These are phyloP conservation scores for Hymenoscyphus scutula DNA, from an alignment of 2,329 filamentous ascomycete species.

Conservation along the genomic window DNA sequence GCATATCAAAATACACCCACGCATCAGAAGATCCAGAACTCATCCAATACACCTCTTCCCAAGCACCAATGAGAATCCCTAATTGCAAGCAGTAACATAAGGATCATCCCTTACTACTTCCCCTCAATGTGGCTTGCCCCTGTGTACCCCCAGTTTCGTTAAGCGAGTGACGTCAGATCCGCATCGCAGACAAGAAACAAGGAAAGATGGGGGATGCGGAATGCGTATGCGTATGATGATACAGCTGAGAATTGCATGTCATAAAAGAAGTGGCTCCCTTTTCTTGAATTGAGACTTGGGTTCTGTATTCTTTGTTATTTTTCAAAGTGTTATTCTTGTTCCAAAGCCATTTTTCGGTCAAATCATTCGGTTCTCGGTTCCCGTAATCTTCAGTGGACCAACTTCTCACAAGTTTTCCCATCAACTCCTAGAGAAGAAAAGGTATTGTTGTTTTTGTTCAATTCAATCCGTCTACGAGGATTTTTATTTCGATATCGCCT, in stretches of 20 bases:
- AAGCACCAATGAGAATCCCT: neutral
- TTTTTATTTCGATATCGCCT: neutral
- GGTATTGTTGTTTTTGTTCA: neutral
- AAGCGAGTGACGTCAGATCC: constrained; percentile 4
- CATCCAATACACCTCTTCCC: neutral
- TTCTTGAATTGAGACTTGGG: neutral
- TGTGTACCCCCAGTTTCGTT: constrained; percentile 3
- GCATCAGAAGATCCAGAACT: neutral
- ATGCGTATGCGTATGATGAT: neutral
- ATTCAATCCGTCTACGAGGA: neutral
- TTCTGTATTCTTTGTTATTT: neutral
- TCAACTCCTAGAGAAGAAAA: neutral
- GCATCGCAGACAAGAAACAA: neutral
- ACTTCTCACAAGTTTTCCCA: neutral
- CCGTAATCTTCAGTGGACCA: neutral
- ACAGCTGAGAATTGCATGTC: neutral
- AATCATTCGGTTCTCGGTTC: neutral
- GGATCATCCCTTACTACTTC: neutral
- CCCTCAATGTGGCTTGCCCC: neutral
- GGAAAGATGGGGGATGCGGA: neutral
- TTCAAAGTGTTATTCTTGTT: neutral
- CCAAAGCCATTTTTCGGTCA: neutral
- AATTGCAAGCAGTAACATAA: neutral
- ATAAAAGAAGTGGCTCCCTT: neutral
- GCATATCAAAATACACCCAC: neutral